phyloP scores from a whole-genome alignment of 306 rosid species.

The Gynostemma pentaphyllum region DNA sequence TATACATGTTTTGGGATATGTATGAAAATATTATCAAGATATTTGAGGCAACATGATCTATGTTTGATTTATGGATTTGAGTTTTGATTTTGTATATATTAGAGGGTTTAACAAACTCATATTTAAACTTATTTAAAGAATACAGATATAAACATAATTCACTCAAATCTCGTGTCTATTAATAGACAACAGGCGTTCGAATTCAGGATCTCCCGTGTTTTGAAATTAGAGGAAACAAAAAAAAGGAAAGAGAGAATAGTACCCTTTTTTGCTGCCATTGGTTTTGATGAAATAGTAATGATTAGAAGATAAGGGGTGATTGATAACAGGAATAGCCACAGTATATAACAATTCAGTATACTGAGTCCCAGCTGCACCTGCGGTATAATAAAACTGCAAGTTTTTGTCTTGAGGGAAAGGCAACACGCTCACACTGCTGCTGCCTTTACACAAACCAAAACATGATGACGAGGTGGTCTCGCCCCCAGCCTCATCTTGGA shows the following conservation, averaged over 20 bases:
- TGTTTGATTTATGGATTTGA: too few species aligned
- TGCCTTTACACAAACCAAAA: conserved; percentile 29
- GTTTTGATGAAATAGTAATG: conserved; percentile 48
- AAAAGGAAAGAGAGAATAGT: background rate
- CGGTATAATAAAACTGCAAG: conserved; percentile 38
- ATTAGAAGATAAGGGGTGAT: conserved; percentile 48
- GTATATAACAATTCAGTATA: conserved; percentile 21
- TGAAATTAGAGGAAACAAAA: too few species aligned
- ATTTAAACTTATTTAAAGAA: too few species aligned
- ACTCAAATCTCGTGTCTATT: too few species aligned
- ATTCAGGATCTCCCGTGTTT: too few species aligned
- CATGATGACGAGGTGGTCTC: conserved; percentile 23
- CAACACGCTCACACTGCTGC: conserved; percentile 25
- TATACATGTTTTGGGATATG: too few species aligned
- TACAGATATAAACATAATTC: too few species aligned
- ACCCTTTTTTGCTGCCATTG: conserved; percentile 56
- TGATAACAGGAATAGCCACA: conserved; percentile 59
- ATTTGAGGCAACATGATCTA: too few species aligned
- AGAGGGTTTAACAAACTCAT: too few species aligned
- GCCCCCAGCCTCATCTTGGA: conserved; percentile 45
- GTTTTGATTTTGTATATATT: too few species aligned
- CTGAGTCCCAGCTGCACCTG: conserved; percentile 15
- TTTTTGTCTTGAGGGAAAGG: conserved; percentile 64
- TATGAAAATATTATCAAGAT: too few species aligned
- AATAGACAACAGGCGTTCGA: too few species aligned